A percentile compares a stretch with the other conserved stretches of the same genome.
Evolutionary conservation across 257 asterid species (phyloP).

Genomic region (Petunia secreta): DNA sequence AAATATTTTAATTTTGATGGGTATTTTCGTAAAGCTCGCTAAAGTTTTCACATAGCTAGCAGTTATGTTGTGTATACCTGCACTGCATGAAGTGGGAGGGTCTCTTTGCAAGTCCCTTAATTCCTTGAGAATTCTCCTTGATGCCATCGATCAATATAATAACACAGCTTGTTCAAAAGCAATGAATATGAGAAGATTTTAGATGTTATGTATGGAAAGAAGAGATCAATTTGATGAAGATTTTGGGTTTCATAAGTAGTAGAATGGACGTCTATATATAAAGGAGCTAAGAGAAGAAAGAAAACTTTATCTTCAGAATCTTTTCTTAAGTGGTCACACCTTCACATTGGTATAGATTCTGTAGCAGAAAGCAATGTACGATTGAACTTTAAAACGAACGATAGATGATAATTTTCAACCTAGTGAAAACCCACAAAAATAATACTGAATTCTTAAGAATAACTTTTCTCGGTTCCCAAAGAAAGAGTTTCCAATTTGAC

Average conservation of each 20-base stretch:
- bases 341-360: slow-evolving; percentile 49
- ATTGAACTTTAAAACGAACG: slow-evolving; percentile 21
- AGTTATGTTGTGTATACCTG: slow-evolving; percentile 46
- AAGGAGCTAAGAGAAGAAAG: slow-evolving; percentile 21
- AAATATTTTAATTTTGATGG: no score
- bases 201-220: not conserved
- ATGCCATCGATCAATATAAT: slow-evolving; percentile 56
- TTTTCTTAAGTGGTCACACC: slow-evolving; percentile 19
- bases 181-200: not conserved
- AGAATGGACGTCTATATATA: slow-evolving; percentile 37
- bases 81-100: slow-evolving; percentile 94
- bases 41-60: no score
- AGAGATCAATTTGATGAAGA: slow-evolving; percentile 1
- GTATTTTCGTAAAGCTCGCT: no score
- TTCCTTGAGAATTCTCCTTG: slow-evolving; percentile 84
- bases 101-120: slow-evolving; percentile 86
- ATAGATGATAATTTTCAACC: not conserved
- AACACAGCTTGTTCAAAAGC: not conserved
- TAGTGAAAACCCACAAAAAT: not conserved
- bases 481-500: not conserved
- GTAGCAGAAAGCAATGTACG: slow-evolving; percentile 28
- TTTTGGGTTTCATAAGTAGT: slow-evolving; percentile 11
- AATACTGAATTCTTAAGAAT: not conserved
- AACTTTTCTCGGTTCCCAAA: not conserved
- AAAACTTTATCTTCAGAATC: not conserved